Conservation (phyloP, 805 yeast species). For the Kuraishia piskuri region DNA sequence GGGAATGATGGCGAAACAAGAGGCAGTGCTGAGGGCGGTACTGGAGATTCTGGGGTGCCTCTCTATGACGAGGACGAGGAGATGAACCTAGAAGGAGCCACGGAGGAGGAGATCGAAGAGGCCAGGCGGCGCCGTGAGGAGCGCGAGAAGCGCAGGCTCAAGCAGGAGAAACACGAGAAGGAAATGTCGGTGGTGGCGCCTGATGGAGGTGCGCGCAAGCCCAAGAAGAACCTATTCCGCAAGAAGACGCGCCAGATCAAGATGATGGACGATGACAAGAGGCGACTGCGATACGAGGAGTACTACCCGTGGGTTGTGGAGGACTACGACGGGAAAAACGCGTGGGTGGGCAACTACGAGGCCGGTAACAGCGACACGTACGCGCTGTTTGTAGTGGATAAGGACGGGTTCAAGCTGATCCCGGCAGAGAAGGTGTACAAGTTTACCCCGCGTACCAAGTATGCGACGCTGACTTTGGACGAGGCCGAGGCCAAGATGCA, state of each 20-base stretch:
- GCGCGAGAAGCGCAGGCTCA: slow-evolving; percentile 12
- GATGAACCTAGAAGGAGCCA: slow-evolving; percentile 7
- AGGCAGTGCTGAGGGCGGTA: slow-evolving; percentile 10
- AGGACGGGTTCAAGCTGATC: slow-evolving; percentile 83
- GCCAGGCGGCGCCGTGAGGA: not conserved
- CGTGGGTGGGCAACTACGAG: slow-evolving; percentile 94
- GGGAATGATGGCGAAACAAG: slow-evolving; percentile 6
- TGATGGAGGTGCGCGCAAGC: slow-evolving; percentile 79
- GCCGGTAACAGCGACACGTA: slow-evolving; percentile 83
- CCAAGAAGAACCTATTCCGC: slow-evolving; percentile 48
- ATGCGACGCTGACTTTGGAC: slow-evolving; percentile 87
- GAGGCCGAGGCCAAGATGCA: slow-evolving; percentile 96
- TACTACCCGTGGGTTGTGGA: slow-evolving; percentile 98
- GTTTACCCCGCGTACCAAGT: slow-evolving; percentile 88
- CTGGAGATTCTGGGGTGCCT: slow-evolving; percentile 10
- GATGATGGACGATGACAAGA: slow-evolving; percentile 72
- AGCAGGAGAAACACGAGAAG: slow-evolving; percentile 26
- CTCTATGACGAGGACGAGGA: slow-evolving; percentile 5
- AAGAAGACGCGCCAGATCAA: slow-evolving; percentile 81
- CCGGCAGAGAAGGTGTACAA: slow-evolving; percentile 93
- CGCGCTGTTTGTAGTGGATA: slow-evolving; percentile 77
- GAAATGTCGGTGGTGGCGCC: slow-evolving; percentile 76
- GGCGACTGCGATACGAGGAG: slow-evolving; percentile 87
- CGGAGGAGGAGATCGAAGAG: not conserved
- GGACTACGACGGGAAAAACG: slow-evolving; percentile 89